Evolutionary conservation across 2,329 filamentous ascomycete species (phyloP), one percentile per base, ranked within the genome.

Genomic region (Colletotrichum musae): DNA sequence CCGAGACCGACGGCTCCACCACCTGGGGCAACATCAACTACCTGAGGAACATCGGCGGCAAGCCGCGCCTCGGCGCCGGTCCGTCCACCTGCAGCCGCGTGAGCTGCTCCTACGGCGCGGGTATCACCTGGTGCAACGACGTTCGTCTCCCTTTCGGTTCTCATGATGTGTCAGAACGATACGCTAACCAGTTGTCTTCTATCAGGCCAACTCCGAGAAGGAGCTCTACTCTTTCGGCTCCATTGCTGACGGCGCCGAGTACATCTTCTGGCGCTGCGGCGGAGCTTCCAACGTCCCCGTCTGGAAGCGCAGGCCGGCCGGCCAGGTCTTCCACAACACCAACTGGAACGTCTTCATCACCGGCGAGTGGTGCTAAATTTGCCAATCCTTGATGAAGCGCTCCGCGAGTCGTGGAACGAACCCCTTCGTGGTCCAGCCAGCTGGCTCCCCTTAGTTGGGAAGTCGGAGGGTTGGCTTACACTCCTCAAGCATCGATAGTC

Each of bases 51-150:
- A 21, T 74, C 12, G 26, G 43, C 7, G 71, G 73, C n/a, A 50
- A 52, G 36, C 69, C 73, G 2, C 50, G 26, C 12, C 68, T 61
- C 32, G 62, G 60, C 5, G 58, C 68, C 5, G 73, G 73, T 7
- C 70, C 71, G 9, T 54, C 53, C 24, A 57, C 51, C 39, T 75
- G 73, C 51, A 64, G 58, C 10, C 68, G 70, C 1, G 74, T 74
- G 10, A 74, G 73, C 57, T 75, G 74, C 50, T 67, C 60, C 3
- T 72, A 63, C 9, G 47, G 58, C 1, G 52, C 70, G 16, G 70
- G 62, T 18, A 74, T 74, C 39, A 70, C 32, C n/a, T 75, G 74
- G 73, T 76, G 74, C 64, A 75, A 76, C 61, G 70, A 75, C 18
- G 72, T 74, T 53, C 50, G 70, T 71, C 18, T 5, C 24, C 13